Percentiles rank a stretch among this genome's conserved stretches.
Conservation (phyloP, 176 grass and related monocot genomes). For the Thinopyrum elongatum region DNA sequence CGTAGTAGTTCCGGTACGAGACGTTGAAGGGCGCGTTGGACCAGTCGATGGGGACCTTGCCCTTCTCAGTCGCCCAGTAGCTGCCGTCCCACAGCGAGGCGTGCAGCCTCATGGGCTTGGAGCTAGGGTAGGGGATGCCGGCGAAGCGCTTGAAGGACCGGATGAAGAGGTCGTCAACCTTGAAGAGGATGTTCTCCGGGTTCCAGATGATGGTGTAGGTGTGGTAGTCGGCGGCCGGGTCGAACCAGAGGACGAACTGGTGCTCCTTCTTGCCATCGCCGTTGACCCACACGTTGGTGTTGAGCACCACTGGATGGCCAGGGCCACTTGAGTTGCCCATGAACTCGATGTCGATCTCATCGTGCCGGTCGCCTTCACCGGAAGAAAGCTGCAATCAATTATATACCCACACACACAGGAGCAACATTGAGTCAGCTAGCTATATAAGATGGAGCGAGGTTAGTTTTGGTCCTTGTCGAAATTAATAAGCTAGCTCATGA, state of each 20-base stretch:
- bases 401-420: neutral
- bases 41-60: constrained; percentile 44
- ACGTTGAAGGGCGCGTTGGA: constrained; percentile 38
- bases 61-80: constrained; percentile 49
- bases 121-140: constrained; percentile 31
- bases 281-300: too few species aligned
- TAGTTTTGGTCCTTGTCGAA: too few species aligned
- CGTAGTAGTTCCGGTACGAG: constrained; percentile 18
- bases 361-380: constrained; percentile 8
- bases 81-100: neutral
- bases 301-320: neutral
- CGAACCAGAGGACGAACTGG: too few species aligned
- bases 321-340: neutral
- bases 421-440: constrained; percentile 11
- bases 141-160: constrained; percentile 34
- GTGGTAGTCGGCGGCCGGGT: too few species aligned
- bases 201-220: constrained; percentile 17
- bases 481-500: neutral
- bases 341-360: neutral
- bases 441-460: neutral
- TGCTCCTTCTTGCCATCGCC: too few species aligned
- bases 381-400: constrained; percentile 1
- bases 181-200: constrained; percentile 27
- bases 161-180: constrained; percentile 29
- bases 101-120: constrained; percentile 51